These are phyloP conservation scores for Umbelopsis sp. DNA, from an alignment of 371 early-diverging fungal genomes.

Conservation along the genomic window DNA sequence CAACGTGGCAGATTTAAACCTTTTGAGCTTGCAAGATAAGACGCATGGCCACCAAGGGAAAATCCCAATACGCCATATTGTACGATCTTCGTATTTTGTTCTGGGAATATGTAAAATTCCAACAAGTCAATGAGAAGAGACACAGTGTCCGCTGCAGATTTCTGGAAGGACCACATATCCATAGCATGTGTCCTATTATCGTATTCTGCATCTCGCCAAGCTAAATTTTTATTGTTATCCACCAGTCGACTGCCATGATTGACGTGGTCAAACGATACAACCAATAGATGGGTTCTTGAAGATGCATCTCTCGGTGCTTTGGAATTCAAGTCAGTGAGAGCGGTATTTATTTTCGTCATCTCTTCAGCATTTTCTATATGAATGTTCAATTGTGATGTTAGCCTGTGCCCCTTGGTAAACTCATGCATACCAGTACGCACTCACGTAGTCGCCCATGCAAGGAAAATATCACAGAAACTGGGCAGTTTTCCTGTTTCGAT, in stretches of 20 bases:
- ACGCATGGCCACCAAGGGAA: conserved; percentile 61
- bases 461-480: conserved; percentile 47
- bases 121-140: conserved; percentile 56
- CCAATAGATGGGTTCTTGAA: conserved; percentile 33
- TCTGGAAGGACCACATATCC: conserved; percentile 58
- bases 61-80: conserved; percentile 58
- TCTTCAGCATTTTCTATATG: conserved; percentile 36
- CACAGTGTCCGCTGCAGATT: conserved; percentile 44
- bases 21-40: conserved; percentile 49
- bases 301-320: neutral
- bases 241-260: conserved; percentile 60
- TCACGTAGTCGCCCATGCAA: conserved; percentile 50
- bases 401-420: neutral
- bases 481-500: conserved; percentile 12
- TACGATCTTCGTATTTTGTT: conserved; percentile 29
- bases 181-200: conserved; percentile 50
- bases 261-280: conserved; percentile 56
- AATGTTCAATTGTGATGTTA: neutral
- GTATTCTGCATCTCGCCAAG: conserved; percentile 40
- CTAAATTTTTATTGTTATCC: conserved; percentile 35
- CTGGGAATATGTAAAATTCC: conserved; percentile 47
- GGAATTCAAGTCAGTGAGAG: conserved; percentile 32
- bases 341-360: conserved; percentile 35
- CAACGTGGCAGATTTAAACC: conserved; percentile 29
- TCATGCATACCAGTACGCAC: conserved; percentile 8